Conservation (phyloP, 1,284 basidiomycete genomes). For the Boletellus sp. region DNA sequence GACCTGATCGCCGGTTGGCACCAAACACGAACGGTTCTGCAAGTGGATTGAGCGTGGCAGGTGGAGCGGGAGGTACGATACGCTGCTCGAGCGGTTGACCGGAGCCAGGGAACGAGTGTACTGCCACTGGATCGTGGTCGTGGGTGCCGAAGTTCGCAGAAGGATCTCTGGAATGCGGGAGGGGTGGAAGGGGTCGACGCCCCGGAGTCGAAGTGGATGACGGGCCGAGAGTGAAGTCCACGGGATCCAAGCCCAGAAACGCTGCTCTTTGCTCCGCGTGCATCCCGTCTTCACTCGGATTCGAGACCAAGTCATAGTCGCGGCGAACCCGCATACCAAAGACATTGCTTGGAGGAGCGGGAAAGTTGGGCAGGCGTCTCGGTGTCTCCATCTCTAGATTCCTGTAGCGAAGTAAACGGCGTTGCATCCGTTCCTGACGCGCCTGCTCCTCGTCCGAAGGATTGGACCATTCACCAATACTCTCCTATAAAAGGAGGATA, state of each 20-base stretch:
- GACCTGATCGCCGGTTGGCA: slow-evolving; percentile 25
- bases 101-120: slow-evolving; percentile 58
- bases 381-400: slow-evolving; percentile 48
- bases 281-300: slow-evolving; percentile 72
- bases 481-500: slow-evolving; percentile 43
- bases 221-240: slow-evolving; percentile 34
- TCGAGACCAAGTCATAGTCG: slow-evolving; percentile 73
- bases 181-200: slow-evolving; percentile 51
- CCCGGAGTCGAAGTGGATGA: slow-evolving; percentile 35
- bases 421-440: slow-evolving; percentile 59
- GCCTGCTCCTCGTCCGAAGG: slow-evolving; percentile 82
- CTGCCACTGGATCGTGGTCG: slow-evolving; percentile 56
- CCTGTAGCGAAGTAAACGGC: slow-evolving; percentile 51
- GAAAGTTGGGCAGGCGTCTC: slow-evolving; percentile 73
- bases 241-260: slow-evolving; percentile 43
- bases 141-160: slow-evolving; percentile 54
- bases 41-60: slow-evolving; percentile 61
- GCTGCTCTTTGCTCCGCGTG: slow-evolving; percentile 36
- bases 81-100: slow-evolving; percentile 25
- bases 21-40: slow-evolving; percentile 82
- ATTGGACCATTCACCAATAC: slow-evolving; percentile 84
- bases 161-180: slow-evolving; percentile 60
- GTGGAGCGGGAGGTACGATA: slow-evolving; percentile 8
- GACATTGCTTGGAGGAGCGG: slow-evolving; percentile 59
- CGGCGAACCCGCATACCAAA: slow-evolving; percentile 34